Base-by-base conservation (phyloP, 106 monocot genomes). In the Cymbidium sinense region DNA sequence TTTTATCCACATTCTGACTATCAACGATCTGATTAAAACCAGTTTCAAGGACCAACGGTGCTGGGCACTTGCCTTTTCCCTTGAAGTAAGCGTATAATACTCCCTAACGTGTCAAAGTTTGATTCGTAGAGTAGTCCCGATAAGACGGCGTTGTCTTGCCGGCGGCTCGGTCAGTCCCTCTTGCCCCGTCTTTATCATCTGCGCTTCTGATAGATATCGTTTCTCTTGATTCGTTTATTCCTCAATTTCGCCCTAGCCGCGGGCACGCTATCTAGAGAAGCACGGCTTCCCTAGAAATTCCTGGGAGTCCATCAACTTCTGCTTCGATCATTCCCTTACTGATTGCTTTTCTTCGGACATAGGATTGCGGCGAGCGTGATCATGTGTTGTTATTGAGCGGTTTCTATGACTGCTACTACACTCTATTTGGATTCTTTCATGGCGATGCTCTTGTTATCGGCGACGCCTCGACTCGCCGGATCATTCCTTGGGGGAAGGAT, bases 391-490 rank as follows among this genome's bases (percentile, higher is more conserved):
- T 37, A 33, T 35, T 13, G 41, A 43, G 21, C 71, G 4, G 29
- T 52, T 33, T 50, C 21, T 20, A 79, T 79, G 79, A 79, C 30
- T 78, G 1, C 65, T 50, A 50, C 33, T 43, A 50, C 79, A 9
- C 19, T 51, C 15, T 43, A 30, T 79, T 69, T 30, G 0, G 70
- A 69, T 30, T 79, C 79, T 51, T 79, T 67, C 30, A 72, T 36
- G 34, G 30, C 73, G 72, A 71, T 79, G 72, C 73, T 79, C 25
- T 70, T 50, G 21, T 7, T 79, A 9, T 31, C 79, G 7, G 34
- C 72, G n/a, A 11, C 72, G 71, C 51, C 52, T 27, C 17, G 54
- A 30, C 34, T 33, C 31, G 33, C 34, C 51, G 52, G 76, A 74
- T 74, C 43, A 13, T 27, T 15, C 1, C 6, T 19, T 3, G 13